Evolutionary conservation across 495 filamentous ascomycete genomes (phyloP), one percentile per base, ranked within the genome.

Genomic region (Talaromyces trachyspermus): DNA sequence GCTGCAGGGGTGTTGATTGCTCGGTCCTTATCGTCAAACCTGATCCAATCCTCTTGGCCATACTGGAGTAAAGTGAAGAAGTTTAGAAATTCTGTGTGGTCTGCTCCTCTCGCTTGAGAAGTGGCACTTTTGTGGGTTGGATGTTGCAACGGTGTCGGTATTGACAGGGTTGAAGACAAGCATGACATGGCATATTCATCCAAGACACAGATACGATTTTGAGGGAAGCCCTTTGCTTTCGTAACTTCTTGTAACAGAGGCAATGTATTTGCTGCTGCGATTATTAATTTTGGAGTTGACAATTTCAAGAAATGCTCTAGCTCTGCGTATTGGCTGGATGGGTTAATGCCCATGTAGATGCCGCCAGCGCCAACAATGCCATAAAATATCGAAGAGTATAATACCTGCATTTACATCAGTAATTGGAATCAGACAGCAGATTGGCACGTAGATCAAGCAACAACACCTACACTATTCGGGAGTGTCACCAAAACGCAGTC

Each of bases 381-480:
- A 48, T 66, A 71, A 46, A 73, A 74, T 7, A 74, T 59, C 23
- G 69, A 62, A 43, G 71, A 67, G 54, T 74, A 75, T 46, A 70
- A 50, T 49, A 75, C 70, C 71, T 74, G 51, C n/a, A n/a, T 52
- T 25, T 38, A 38, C 33, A 49, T 57, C 37, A 46, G 46, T 38
- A 18, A 27, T 11, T 19, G 17, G 15, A 33, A 10, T 23, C 20
- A 30, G 35, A 30, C 39, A 42, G 23, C 20, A 36, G 20, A 43
- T 12, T 10, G 24, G 14, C 29, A 23, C 5, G 7, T 25, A 49
- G 12, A 30, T 30, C 27, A 48, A 48, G 47, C 33, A 29, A n/a
- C n/a, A n/a, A n/a, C n/a, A n/a, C n/a, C n/a, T 54, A 79, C 76
- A 56, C 74, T 76, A 48, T 84, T 85, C 48, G 79, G 80, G 27